Evolutionary conservation across 441 rosid species (phyloP), one percentile per base, ranked within the genome.

Genomic region (Euphorbia schlechtendalii): DNA sequence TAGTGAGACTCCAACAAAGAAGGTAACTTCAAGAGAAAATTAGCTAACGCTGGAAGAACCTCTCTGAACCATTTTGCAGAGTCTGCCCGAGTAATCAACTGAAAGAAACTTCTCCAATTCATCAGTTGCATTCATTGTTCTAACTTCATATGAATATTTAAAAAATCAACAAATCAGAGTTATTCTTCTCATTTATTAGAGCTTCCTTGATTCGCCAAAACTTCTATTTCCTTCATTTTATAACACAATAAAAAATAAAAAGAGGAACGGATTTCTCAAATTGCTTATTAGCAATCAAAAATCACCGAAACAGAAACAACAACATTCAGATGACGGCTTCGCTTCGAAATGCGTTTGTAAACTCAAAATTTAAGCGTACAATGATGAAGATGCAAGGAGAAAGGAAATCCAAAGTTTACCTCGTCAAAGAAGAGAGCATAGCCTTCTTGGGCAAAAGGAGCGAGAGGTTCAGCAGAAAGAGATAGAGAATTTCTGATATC

Each of bases 391-490:
- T 28, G 59, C 6, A 32, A 32, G 34, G 34, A 32, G 3, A 32
- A 59, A 8, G 34, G 36, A 64, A 52, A 65, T 64, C n/a, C 11
- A 18, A 32, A 38, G 5, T 38, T 56, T 30, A 90, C 96, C 80
- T 88, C 92, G 61, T 88, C 93, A 66, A 93, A 93, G 86, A 81
- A 84, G 71, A 88, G 78, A 8, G 85, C 76, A 71, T 82, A 84
- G 57, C 97, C 99, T 40, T 70, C 74, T 21, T 68, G 70, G 56
- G 90, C 76, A 60, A 49, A 78, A 12, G 76, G 82, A 13, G 87
- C 68, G 55, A 93, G 80, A 73, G 80, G 68, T 25, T 73, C 15
- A 41, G 74, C 57, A 25, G 76, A 81, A 27, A 77, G 71, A 38
- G 81, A 71, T 11, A 86, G 80, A 21, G 86, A 77, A 65, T 46